These are phyloP conservation scores for Cicer arietinum DNA, from an alignment of 306 rosid species.

Conservation along the genomic window DNA sequence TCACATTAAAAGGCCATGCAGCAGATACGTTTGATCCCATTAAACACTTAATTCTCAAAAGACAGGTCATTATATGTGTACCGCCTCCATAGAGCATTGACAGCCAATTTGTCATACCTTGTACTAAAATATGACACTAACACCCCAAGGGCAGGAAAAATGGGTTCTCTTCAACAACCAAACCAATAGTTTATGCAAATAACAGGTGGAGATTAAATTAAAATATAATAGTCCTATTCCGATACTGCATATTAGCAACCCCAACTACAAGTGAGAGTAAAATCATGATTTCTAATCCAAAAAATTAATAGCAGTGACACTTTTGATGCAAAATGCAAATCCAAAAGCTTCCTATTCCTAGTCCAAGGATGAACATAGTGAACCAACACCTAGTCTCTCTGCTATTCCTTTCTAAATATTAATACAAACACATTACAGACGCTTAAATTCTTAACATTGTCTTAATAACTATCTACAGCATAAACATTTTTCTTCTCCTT, in stretches of 20 bases:
- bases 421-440: not conserved
- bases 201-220: conserved; percentile 3
- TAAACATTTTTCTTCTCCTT: not conserved
- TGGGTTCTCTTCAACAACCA: conserved; percentile 26
- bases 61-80: not conserved
- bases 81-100: conserved; percentile 12
- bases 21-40: conserved; percentile 22
- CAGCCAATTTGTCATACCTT: conserved; percentile 15
- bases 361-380: conserved; percentile 2
- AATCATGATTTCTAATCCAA: conserved; percentile 21
- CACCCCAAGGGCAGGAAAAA: conserved; percentile 11
- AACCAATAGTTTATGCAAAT: conserved; percentile 9
- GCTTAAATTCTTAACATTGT: conserved; percentile 3
- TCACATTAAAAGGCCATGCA: not conserved
- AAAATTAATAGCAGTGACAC: conserved; percentile 29
- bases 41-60: conserved; percentile 8
- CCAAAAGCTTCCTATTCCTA: conserved; percentile 9
- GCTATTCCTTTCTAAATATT: not conserved
- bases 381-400: conserved; percentile 29
- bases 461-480: conserved; percentile 27
- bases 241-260: not conserved
- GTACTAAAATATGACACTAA: conserved; percentile 13
- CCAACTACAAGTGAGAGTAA: conserved; percentile 20
- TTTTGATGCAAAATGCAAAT: conserved; percentile 12
- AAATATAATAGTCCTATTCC: not conserved